Percentiles rank a stretch among this genome's conserved stretches.
phyloP scores from a whole-genome alignment of 345 rosid genomes.

The Carallia pectinifolia region DNA sequence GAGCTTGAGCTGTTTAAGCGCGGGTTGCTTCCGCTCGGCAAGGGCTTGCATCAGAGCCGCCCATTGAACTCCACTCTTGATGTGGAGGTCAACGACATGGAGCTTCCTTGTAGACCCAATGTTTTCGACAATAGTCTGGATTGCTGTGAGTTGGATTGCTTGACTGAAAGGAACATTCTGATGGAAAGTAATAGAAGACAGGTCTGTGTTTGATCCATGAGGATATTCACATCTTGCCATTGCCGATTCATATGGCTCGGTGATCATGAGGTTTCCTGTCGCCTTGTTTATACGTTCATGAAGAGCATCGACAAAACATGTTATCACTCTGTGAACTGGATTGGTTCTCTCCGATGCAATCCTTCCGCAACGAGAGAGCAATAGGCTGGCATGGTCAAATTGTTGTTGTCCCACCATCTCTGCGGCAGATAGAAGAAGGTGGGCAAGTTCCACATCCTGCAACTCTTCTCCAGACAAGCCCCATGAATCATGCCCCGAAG shows the following conservation, averaged over 20 bases:
- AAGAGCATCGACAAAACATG: conserved; percentile 46
- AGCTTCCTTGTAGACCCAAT: conserved; percentile 32
- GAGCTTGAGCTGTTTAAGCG: conserved; percentile 38
- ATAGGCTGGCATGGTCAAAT: conserved; percentile 45
- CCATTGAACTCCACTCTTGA: conserved; percentile 59
- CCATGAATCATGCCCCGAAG: conserved; percentile 40
- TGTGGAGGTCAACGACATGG: conserved; percentile 53
- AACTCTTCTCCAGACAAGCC: conserved; percentile 49
- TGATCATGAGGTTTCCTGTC: conserved; percentile 20
- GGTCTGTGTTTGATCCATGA: conserved; percentile 21
- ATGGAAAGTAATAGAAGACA: conserved; percentile 10
- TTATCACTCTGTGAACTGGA: conserved; percentile 44
- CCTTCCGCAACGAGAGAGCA: conserved; percentile 49
- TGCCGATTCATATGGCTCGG: not conserved
- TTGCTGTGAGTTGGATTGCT: conserved; percentile 11
- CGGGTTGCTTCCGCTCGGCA: conserved; percentile 19
- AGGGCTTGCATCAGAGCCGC: conserved; percentile 49
- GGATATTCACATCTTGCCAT: too few species aligned
- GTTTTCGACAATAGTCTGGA: conserved; percentile 44
- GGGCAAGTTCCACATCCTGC: conserved; percentile 52
- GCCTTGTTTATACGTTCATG: conserved; percentile 38
- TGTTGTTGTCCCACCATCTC: conserved; percentile 52
- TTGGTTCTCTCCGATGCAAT: conserved; percentile 37
- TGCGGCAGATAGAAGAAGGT: conserved; percentile 49
- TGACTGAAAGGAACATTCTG: not conserved